A percentile compares a stretch with the other conserved stretches of the same genome.
These are phyloP conservation scores for Byssothecium circinans DNA, from an alignment of 2,329 filamentous ascomycete genomes.

Conservation along the genomic window DNA sequence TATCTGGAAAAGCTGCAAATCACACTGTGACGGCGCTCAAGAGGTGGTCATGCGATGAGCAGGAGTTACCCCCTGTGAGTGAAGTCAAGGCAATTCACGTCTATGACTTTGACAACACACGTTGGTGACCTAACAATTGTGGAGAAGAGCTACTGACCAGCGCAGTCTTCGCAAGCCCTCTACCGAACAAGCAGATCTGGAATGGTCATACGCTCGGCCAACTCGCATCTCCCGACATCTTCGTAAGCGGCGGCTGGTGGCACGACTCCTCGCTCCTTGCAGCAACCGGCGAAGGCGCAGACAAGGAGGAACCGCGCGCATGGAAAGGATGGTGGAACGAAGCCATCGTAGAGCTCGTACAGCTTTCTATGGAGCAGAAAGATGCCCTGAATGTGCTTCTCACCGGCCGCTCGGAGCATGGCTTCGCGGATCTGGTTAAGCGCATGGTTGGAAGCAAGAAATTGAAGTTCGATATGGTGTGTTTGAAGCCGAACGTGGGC, in stretches of 20 bases:
- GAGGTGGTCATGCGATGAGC: conserved; percentile 80
- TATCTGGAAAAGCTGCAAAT: conserved; percentile 21
- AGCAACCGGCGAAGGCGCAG: conserved; percentile 79
- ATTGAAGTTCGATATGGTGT: conserved; percentile 84
- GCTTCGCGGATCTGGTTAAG: conserved; percentile 77
- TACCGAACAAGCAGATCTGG: conserved; percentile 90
- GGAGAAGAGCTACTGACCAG: no score
- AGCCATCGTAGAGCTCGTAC: conserved; percentile 76
- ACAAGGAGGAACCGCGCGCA: conserved; percentile 76
- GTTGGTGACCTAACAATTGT: no score
- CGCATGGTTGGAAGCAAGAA: conserved; percentile 76
- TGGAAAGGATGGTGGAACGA: conserved; percentile 99
- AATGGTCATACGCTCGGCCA: conserved; percentile 74
- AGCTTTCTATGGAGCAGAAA: conserved; percentile 78
- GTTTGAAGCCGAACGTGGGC: conserved; percentile 81
- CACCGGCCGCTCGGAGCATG: conserved; percentile 79
- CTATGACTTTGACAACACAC: conserved; percentile 97
- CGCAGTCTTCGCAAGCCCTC: conserved; percentile 76
- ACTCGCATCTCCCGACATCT: conserved; percentile 73
- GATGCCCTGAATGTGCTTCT: conserved; percentile 83
- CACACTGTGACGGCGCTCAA: conserved; percentile 73
- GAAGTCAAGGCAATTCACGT: conserved; percentile 81
- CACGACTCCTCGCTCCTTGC: conserved; percentile 85
- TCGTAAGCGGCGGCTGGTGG: conserved; percentile 93
- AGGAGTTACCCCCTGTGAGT: conserved; percentile 70